phyloP scores from a whole-genome alignment of 495 filamentous ascomycete species.

The Polyplosphaeria fusca region DNA sequence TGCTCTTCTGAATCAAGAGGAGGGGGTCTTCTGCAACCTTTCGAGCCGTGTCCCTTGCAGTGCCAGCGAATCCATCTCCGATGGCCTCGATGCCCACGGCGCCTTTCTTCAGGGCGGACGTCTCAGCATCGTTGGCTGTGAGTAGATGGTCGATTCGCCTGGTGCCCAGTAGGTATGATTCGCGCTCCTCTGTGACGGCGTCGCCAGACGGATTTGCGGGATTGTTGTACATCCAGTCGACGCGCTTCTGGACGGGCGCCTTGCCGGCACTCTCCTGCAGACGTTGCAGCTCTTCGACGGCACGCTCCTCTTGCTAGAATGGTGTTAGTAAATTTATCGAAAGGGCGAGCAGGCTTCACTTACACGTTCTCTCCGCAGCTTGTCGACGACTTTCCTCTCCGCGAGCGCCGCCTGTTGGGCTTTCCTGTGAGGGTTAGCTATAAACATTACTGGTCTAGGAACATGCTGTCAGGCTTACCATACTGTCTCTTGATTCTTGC shows the following conservation, averaged over 20 bases:
- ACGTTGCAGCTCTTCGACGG: slow-evolving; percentile 84
- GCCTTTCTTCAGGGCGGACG: slow-evolving; percentile 77
- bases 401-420: slow-evolving; percentile 92
- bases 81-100: slow-evolving; percentile 50
- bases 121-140: slow-evolving; percentile 74
- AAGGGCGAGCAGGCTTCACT: too few relatives aligned
- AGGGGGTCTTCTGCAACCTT: slow-evolving; percentile 90
- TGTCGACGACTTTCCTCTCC: slow-evolving; percentile 86
- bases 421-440: too few relatives aligned
- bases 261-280: slow-evolving; percentile 89
- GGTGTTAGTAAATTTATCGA: too few relatives aligned
- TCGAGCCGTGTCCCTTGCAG: slow-evolving; percentile 67
- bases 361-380: slow-evolving; percentile 83
- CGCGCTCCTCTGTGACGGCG: slow-evolving; percentile 79
- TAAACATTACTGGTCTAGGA: too few relatives aligned
- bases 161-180: slow-evolving; percentile 90
- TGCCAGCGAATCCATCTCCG: slow-evolving; percentile 59
- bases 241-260: slow-evolving; percentile 65
- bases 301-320: slow-evolving; percentile 92
- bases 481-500: slow-evolving; percentile 69
- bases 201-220: slow-evolving; percentile 69
- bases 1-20: slow-evolving; percentile 84
- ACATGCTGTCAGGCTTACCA: slow-evolving; percentile 75
- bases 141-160: slow-evolving; percentile 77
- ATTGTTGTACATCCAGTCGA: slow-evolving; percentile 97